Evolutionary conservation across 208 protist genomes (phyloP).

Genomic region (Leptomonas pyrrhocoris): DNA sequence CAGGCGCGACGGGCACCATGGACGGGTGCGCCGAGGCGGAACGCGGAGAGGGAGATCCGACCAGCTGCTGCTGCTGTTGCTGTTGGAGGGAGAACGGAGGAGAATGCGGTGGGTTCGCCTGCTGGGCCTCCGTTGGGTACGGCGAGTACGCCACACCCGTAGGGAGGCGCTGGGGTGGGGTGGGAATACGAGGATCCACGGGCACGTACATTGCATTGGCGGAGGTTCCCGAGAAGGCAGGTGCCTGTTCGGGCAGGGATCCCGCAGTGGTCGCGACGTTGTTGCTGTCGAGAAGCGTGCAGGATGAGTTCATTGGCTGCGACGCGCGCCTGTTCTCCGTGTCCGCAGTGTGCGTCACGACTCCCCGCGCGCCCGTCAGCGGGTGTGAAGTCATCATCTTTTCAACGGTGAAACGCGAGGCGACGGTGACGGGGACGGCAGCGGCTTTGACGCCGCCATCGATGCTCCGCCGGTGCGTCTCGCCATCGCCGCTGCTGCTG

Average conservation of each 20-base stretch:
- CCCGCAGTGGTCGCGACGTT: too few species aligned
- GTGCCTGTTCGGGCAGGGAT: neutral
- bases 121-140: neutral
- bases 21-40: neutral
- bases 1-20: neutral
- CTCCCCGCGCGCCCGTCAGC: too few species aligned
- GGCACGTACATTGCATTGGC: neutral
- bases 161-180: neutral
- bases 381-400: too few species aligned
- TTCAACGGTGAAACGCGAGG: too few species aligned
- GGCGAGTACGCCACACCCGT: neutral
- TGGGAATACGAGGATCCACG: slow-evolving; percentile 5
- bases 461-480: too few species aligned
- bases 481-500: neutral
- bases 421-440: too few species aligned
- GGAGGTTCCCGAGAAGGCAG: neutral
- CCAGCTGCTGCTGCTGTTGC: neutral
- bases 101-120: neutral
- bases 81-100: too few species aligned
- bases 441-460: too few species aligned
- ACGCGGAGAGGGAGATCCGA: neutral
- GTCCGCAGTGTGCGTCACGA: too few species aligned
- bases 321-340: too few species aligned
- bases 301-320: too few species aligned
- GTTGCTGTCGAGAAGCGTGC: too few species aligned